Percentiles rank a stretch among this genome's conserved stretches.
Conservation (phyloP, 192 early-diverging fungal species). For the Phlyctochytrium arcticum region DNA sequence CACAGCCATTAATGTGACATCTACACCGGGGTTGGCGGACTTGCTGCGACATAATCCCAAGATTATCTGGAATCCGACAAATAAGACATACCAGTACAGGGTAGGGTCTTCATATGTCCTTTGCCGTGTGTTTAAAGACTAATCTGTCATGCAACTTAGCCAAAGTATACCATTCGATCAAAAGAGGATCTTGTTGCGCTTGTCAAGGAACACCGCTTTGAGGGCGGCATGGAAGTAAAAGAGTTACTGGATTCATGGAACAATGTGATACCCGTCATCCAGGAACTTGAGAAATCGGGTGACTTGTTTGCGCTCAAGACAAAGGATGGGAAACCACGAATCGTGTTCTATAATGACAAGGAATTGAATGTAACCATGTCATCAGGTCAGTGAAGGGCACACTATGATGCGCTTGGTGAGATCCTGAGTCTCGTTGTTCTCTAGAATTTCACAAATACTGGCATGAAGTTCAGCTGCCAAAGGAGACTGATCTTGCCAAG, state of each 20-base stretch:
- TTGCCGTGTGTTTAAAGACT: not conserved
- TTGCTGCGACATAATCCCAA: constrained; percentile 18
- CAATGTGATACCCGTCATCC: constrained; percentile 5
- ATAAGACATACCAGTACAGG: constrained; percentile 22
- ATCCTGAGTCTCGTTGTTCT: not conserved
- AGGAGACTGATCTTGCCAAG: constrained; percentile 65
- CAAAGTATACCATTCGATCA: constrained; percentile 18
- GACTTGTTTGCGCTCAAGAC: constrained; percentile 13
- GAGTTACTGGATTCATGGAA: constrained; percentile 23
- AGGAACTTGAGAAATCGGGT: constrained; percentile 17
- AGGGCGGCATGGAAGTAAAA: constrained; percentile 20
- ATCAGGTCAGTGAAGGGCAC: not conserved
- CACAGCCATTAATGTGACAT: constrained; percentile 10
- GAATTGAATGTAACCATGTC: constrained; percentile 20
- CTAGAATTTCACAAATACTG: constrained; percentile 72
- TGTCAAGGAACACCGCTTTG: not conserved
- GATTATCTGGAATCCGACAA: constrained; percentile 10
- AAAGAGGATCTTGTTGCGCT: constrained; percentile 19
- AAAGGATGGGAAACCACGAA: constrained; percentile 12
- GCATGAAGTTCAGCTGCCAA: constrained; percentile 62
- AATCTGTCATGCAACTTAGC: not conserved
- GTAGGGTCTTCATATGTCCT: not conserved
- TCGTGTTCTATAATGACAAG: constrained; percentile 19
- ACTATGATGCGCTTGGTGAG: not conserved
- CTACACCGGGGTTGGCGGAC: constrained; percentile 1